phyloP scores from a whole-genome alignment of 768 basidiomycete species.

The Lactarius quietus region DNA sequence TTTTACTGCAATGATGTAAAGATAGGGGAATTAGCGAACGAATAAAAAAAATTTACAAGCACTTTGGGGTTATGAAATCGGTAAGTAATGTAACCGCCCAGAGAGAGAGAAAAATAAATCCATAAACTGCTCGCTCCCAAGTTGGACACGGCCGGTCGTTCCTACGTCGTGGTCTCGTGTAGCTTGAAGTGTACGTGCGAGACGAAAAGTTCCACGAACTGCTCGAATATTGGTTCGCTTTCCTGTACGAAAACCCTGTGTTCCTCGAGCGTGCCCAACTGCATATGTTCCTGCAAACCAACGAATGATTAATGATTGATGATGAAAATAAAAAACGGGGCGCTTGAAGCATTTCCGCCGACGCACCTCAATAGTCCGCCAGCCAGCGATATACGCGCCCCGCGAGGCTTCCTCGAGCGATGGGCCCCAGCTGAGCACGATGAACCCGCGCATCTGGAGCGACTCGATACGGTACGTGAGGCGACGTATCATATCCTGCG shows the following conservation, averaged over 20 bases:
- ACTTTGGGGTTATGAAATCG: no score
- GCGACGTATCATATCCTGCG: slow-evolving; percentile 2
- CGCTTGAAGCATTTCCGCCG: not conserved
- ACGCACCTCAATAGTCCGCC: slow-evolving; percentile 12
- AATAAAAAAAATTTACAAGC: no score
- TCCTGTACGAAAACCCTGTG: slow-evolving; percentile 12
- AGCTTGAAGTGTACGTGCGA: slow-evolving; percentile 13
- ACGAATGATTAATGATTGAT: no score
- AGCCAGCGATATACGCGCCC: slow-evolving; percentile 2
- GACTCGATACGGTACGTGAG: slow-evolving; percentile 7
- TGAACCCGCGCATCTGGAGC: slow-evolving; percentile 7
- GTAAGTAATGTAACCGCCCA: no score
- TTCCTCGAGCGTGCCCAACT: slow-evolving; percentile 1
- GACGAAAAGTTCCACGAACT: not conserved
- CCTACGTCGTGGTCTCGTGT: not conserved
- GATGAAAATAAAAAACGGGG: not conserved
- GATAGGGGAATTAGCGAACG: not conserved
- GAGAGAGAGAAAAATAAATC: not conserved
- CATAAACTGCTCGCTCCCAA: no score
- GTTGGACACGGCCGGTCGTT: no score
- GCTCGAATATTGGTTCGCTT: slow-evolving; percentile 3
- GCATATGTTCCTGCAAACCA: slow-evolving; percentile 19
- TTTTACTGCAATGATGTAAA: not conserved
- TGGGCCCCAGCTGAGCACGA: slow-evolving; percentile 14
- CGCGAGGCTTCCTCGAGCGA: not conserved